These are phyloP conservation scores for Aspergillus panamensis DNA, from an alignment of 495 filamentous ascomycete species.

Conservation along the genomic window DNA sequence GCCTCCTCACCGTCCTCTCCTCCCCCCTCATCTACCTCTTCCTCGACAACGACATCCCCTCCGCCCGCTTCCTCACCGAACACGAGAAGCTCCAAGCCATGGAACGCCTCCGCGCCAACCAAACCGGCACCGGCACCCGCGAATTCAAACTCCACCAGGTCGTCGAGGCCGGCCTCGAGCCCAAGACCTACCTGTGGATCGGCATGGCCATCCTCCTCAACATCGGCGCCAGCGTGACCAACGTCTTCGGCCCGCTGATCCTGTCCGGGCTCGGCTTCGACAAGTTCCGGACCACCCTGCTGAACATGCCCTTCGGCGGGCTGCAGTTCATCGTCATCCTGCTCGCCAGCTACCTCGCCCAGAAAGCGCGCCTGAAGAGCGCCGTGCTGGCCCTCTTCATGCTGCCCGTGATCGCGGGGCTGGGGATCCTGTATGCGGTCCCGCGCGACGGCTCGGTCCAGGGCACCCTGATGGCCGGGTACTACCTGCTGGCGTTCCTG, in stretches of 20 bases:
- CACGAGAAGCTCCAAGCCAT: slow-evolving; percentile 57
- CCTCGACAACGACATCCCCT: slow-evolving; percentile 45
- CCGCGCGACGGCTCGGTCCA: slow-evolving; percentile 38
- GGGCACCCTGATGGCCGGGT: slow-evolving; percentile 50
- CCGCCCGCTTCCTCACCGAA: slow-evolving; percentile 58
- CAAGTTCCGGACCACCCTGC: slow-evolving; percentile 49
- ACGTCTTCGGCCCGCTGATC: slow-evolving; percentile 59
- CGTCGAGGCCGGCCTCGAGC: slow-evolving; percentile 44
- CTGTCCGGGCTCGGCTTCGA: slow-evolving; percentile 57
- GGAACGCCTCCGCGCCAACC: slow-evolving; percentile 59
- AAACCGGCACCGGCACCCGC: slow-evolving; percentile 52
- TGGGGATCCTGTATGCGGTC: slow-evolving; percentile 53
- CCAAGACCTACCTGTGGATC: slow-evolving; percentile 49
- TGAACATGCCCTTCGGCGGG: slow-evolving; percentile 51
- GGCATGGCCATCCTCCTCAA: slow-evolving; percentile 57
- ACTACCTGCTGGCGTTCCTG: slow-evolving; percentile 60
- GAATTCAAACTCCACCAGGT: slow-evolving; percentile 49
- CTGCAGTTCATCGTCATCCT: slow-evolving; percentile 45
- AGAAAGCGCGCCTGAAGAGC: slow-evolving; percentile 50
- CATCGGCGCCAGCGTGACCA: slow-evolving; percentile 58
- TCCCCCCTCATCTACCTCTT: slow-evolving; percentile 42
- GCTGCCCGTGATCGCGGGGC: slow-evolving; percentile 54
- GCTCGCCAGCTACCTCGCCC: slow-evolving; percentile 43
- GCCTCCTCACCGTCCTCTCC: slow-evolving; percentile 46
- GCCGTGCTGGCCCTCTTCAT: slow-evolving; percentile 46